phyloP scores from a whole-genome alignment of 73 alveolate species.

The Tetrahymena borealis region DNA sequence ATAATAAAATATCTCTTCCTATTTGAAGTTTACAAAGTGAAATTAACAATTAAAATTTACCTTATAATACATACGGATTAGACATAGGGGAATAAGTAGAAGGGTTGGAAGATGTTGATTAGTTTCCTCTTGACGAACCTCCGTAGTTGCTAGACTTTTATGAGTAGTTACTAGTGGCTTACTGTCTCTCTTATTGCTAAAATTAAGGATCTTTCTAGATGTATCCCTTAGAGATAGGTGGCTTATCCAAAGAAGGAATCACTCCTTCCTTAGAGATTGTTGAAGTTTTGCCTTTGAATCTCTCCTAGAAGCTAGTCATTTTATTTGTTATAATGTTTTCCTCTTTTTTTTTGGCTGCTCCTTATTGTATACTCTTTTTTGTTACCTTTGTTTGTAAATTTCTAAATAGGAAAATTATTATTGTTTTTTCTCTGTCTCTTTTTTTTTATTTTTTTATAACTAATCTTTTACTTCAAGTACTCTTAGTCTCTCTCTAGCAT shows the following conservation, averaged over 20 bases:
- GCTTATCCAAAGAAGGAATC: background rate
- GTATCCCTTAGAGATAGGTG: background rate
- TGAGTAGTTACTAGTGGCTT: background rate
- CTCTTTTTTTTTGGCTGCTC: no score
- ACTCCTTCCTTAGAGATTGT: background rate
- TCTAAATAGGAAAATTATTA: no score
- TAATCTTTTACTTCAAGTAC: no score
- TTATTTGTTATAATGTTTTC: no score
- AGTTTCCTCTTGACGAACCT: background rate
- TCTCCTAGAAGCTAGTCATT: background rate
- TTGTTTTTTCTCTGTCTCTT: no score
- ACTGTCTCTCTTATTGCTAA: background rate
- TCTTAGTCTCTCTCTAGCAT: no score
- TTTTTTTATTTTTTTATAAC: no score
- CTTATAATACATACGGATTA: background rate
- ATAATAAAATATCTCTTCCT: no score
- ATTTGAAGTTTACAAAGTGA: no score
- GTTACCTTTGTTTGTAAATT: no score
- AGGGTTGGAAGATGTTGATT: background rate
- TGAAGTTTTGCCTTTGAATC: background rate
- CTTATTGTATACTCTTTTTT: no score
- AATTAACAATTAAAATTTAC: background rate
- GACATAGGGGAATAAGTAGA: background rate
- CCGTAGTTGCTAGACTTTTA: background rate
- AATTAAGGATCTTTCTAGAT: background rate